Percentiles rank a stretch among this genome's conserved stretches.
phyloP scores from a whole-genome alignment of 768 basidiomycete species.

The Mycena metata region DNA sequence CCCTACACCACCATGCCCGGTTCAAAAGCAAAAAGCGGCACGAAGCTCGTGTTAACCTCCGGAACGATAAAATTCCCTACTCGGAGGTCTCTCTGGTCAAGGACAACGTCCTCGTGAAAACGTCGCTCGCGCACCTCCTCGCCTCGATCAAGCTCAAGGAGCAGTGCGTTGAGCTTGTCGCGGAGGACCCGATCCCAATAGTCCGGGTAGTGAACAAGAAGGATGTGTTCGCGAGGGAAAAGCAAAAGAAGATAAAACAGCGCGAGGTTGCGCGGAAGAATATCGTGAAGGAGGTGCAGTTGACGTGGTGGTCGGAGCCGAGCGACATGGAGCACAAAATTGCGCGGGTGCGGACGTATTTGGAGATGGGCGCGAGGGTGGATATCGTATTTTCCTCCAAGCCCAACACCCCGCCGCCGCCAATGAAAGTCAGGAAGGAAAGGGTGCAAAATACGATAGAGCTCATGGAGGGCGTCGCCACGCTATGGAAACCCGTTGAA shows the following conservation, averaged over 20 bases:
- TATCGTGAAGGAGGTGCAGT: slow-evolving; percentile 74
- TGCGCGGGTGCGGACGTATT: slow-evolving; percentile 65
- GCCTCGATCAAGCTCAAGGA: slow-evolving; percentile 55
- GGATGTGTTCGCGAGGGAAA: slow-evolving; percentile 55
- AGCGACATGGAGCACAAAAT: slow-evolving; percentile 79
- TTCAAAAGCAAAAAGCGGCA: slow-evolving; percentile 25
- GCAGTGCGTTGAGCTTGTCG: slow-evolving; percentile 69
- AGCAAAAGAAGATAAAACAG: slow-evolving; percentile 52
- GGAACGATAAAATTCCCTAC: slow-evolving; percentile 60
- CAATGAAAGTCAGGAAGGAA: slow-evolving; percentile 56
- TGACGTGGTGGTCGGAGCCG: slow-evolving; percentile 74
- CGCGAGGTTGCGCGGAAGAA: slow-evolving; percentile 50
- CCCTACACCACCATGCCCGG: slow-evolving; percentile 26
- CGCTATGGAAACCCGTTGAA: slow-evolving; percentile 65
- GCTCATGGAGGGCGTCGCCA: slow-evolving; percentile 61
- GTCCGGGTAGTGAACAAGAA: slow-evolving; percentile 70
- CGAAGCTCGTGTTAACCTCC: slow-evolving; percentile 9
- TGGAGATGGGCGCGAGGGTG: slow-evolving; percentile 73
- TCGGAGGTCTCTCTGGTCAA: slow-evolving; percentile 62
- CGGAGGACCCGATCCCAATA: slow-evolving; percentile 63
- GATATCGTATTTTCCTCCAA: slow-evolving; percentile 69
- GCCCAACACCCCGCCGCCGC: slow-evolving; percentile 53
- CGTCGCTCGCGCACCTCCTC: slow-evolving; percentile 60
- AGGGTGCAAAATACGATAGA: slow-evolving; percentile 60
- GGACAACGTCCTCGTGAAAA: slow-evolving; percentile 55